These are phyloP conservation scores for Clitopilus passeckerianus DNA, from an alignment of 768 basidiomycete genomes.

Conservation along the genomic window DNA sequence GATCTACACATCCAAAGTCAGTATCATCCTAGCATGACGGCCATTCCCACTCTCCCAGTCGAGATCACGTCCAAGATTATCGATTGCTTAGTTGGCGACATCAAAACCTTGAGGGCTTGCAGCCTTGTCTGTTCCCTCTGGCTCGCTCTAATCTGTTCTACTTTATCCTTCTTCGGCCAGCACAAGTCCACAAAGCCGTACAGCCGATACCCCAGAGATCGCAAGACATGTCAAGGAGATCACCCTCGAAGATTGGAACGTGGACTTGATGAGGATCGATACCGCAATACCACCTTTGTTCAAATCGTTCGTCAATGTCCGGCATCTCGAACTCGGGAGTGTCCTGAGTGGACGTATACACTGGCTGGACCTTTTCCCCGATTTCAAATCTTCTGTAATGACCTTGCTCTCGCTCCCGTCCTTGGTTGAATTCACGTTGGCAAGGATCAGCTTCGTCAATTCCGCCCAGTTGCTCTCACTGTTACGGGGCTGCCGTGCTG, in stretches of 20 bases:
- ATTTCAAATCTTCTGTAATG: constrained; percentile 11
- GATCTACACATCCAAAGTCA: no score
- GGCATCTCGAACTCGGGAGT: constrained; percentile 16
- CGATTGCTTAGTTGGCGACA: neutral
- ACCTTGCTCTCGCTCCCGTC: constrained; percentile 15
- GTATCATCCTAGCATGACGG: neutral
- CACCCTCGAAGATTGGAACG: constrained; percentile 14
- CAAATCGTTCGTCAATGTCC: constrained; percentile 12
- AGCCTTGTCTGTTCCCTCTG: neutral
- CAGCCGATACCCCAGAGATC: constrained; percentile 4
- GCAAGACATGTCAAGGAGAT: constrained; percentile 16
- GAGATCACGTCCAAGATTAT: neutral
- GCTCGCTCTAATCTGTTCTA: neutral
- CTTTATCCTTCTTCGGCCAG: neutral
- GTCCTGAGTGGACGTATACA: constrained; percentile 14
- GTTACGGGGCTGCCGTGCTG: no score
- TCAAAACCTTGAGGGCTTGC: neutral
- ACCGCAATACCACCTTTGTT: constrained; percentile 13
- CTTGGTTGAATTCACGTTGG: neutral
- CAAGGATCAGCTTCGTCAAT: no score
- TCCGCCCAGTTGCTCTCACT: no score
- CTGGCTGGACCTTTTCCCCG: constrained; percentile 13
- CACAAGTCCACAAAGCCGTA: neutral
- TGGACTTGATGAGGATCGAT: constrained; percentile 18
- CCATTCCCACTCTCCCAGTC: neutral